Evolutionary conservation across 345 rosid species (phyloP).

Genomic region (Cardiospermum halicacabum): DNA sequence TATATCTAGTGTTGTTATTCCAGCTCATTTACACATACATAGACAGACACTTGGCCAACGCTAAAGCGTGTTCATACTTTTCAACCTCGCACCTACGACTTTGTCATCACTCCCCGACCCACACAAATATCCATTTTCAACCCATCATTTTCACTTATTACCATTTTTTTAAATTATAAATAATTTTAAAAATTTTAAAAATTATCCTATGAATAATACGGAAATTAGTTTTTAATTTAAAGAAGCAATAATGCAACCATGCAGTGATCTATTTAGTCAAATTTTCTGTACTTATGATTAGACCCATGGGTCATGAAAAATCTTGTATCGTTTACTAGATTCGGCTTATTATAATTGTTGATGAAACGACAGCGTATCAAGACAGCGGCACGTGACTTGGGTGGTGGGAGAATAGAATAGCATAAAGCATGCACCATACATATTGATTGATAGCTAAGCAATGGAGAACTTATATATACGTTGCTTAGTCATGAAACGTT

Average conservation of each 20-base stretch:
- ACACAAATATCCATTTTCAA: background rate
- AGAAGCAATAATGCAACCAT: background rate
- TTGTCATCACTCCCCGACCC: background rate
- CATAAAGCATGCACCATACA: background rate
- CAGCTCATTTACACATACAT: background rate
- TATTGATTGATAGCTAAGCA: background rate
- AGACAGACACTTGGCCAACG: constrained; percentile 2
- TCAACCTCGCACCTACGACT: background rate
- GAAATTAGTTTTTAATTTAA: background rate
- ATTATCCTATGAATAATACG: no score
- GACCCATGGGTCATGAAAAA: background rate
- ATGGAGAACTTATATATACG: no score
- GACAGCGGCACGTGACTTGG: background rate
- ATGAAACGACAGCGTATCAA: no score
- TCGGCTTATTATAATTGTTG: no score
- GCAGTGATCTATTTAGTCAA: constrained; percentile 13
- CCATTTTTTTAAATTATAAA: no score
- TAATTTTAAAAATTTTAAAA: no score
- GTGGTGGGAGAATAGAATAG: no score
- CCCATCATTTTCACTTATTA: constrained; percentile 5
- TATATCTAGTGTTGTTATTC: no score
- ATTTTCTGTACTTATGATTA: constrained; percentile 6
- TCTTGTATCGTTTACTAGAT: background rate
- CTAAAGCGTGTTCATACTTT: background rate
- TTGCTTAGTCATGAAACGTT: constrained; percentile 4